Evolutionary conservation across 2,329 filamentous ascomycete genomes (phyloP).

Genomic region (Periconia macrospinosa): DNA sequence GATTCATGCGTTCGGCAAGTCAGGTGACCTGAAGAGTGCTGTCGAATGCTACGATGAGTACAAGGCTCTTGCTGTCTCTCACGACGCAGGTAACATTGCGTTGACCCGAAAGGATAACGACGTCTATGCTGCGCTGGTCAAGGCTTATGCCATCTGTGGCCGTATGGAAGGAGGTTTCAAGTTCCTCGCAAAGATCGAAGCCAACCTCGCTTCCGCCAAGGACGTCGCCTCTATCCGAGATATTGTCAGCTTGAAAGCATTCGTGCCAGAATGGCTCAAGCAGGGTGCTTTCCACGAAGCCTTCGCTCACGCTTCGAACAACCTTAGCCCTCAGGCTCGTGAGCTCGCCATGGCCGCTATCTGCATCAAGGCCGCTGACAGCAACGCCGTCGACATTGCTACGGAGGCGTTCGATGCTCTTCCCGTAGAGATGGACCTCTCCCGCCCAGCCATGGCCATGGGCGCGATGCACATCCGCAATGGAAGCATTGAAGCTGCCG

Average conservation of each 20-base stretch:
- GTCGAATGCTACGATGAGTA: slow-evolving; percentile 97
- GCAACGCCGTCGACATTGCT: slow-evolving; percentile 70
- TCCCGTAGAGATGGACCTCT: slow-evolving; percentile 47
- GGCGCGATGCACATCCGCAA: slow-evolving; percentile 83
- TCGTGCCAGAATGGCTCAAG: slow-evolving; percentile 77
- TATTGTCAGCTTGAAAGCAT: slow-evolving; percentile 70
- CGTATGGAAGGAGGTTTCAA: slow-evolving; percentile 79
- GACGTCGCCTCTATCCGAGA: slow-evolving; percentile 68
- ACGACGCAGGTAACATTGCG: slow-evolving; percentile 72
- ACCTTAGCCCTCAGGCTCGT: slow-evolving; percentile 61
- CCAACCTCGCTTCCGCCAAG: slow-evolving; percentile 52
- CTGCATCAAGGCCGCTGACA: slow-evolving; percentile 77
- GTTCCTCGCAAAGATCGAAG: slow-evolving; percentile 80
- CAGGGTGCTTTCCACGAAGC: slow-evolving; percentile 73
- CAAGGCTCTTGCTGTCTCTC: slow-evolving; percentile 80
- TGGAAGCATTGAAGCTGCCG: slow-evolving; percentile 75
- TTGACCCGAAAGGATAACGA: slow-evolving; percentile 75
- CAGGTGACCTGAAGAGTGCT: slow-evolving; percentile 80
- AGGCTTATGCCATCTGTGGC: slow-evolving; percentile 81
- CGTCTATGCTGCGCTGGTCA: slow-evolving; percentile 89
- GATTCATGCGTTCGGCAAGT: slow-evolving; percentile 88
- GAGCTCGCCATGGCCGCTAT: slow-evolving; percentile 70
- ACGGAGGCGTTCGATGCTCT: slow-evolving; percentile 57
- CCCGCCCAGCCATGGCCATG: slow-evolving; percentile 72
- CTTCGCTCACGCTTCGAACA: slow-evolving; percentile 68